Conservation (phyloP, 139 green algal genomes). For the Tetraselmis chui region DNA sequence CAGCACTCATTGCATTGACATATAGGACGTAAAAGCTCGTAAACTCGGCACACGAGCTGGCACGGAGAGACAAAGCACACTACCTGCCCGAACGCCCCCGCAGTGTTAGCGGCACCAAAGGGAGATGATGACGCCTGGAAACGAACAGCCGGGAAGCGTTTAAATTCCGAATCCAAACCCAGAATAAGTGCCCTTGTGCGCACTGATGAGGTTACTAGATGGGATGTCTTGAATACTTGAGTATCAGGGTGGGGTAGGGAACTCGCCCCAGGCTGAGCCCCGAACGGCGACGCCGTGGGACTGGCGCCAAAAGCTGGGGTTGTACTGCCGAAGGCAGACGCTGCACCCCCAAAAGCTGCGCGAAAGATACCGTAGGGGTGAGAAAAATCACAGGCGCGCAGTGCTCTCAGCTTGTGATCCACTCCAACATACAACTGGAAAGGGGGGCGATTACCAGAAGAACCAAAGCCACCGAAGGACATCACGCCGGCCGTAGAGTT, state of each 20-base stretch:
- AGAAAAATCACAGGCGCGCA: too few relatives aligned
- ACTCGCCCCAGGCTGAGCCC: background rate
- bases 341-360: background rate
- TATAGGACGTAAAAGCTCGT: background rate
- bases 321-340: background rate
- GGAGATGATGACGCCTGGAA: constrained; percentile 11
- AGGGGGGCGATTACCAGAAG: background rate
- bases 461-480: background rate
- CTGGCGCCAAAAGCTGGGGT: background rate
- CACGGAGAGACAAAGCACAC: background rate
- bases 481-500: background rate
- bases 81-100: constrained; percentile 30
- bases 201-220: too few relatives aligned
- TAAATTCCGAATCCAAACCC: too few relatives aligned
- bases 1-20: background rate
- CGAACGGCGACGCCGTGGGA: background rate
- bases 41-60: background rate
- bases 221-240: too few relatives aligned
- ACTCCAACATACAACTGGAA: background rate
- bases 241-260: background rate
- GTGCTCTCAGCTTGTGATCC: too few relatives aligned
- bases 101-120: constrained; percentile 28
- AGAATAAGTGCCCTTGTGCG: too few relatives aligned
- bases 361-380: too few relatives aligned
- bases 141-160: background rate